These are phyloP conservation scores for Leishmania gerbilli DNA, from an alignment of 208 protist genomes.

Conservation along the genomic window DNA sequence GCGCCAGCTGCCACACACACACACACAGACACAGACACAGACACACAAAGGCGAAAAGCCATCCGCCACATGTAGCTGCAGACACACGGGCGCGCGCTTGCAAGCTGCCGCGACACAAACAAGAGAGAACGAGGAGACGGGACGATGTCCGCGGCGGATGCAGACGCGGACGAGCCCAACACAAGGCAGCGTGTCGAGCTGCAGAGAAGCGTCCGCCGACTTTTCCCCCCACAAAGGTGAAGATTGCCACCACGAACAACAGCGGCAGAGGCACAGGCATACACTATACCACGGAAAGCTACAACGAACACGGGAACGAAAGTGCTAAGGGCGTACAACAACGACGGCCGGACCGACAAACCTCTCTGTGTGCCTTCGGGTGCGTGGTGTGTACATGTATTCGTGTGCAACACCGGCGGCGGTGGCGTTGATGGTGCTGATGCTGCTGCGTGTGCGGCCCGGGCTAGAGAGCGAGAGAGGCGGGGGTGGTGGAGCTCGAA, in stretches of 20 bases:
- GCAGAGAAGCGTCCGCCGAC: too few relatives aligned
- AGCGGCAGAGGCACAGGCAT: too few relatives aligned
- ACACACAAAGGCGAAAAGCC: neutral
- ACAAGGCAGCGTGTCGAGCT: too few relatives aligned
- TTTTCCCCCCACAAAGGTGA: too few relatives aligned
- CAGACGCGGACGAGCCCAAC: neutral
- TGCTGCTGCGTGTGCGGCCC: neutral
- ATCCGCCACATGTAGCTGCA: neutral
- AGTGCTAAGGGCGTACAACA: too few relatives aligned
- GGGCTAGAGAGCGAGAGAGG: neutral
- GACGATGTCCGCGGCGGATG: neutral
- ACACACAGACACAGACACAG: too few relatives aligned
- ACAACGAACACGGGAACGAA: too few relatives aligned
- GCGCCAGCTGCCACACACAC: neutral
- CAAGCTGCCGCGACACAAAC: neutral
- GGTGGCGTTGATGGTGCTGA: neutral
- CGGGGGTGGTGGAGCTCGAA: neutral
- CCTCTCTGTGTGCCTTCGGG: too few relatives aligned
- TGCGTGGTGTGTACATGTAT: too few relatives aligned
- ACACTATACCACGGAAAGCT: too few relatives aligned
- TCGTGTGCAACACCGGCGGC: neutral
- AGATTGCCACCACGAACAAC: too few relatives aligned
- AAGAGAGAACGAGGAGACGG: neutral
- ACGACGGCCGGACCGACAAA: too few relatives aligned
- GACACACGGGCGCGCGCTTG: neutral